These are phyloP conservation scores for Halenospora varia DNA, from an alignment of 495 filamentous ascomycete genomes.

Conservation along the genomic window DNA sequence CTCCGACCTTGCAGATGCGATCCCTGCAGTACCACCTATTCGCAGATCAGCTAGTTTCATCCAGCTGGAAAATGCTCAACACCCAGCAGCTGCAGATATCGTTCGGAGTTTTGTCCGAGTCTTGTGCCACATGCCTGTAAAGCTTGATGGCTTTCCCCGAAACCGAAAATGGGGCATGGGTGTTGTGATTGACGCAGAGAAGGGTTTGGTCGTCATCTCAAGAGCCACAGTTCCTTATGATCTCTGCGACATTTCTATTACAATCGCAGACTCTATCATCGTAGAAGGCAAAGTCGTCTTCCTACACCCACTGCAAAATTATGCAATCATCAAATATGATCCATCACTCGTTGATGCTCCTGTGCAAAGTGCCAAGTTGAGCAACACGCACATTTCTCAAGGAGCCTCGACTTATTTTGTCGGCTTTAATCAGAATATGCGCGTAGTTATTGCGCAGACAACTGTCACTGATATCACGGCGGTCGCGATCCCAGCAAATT, in stretches of 20 bases:
- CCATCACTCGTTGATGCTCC: conserved; percentile 88
- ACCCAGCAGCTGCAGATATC: conserved; percentile 85
- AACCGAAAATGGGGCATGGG: conserved; percentile 92
- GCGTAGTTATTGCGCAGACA: conserved; percentile 90
- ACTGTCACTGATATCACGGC: conserved; percentile 96
- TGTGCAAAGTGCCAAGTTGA: conserved; percentile 81
- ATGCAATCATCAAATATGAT: conserved; percentile 93
- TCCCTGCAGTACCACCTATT: conserved; percentile 67
- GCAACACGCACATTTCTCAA: conserved; percentile 79
- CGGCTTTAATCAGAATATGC: conserved; percentile 92
- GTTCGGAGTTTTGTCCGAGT: conserved; percentile 94
- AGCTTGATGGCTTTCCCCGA: conserved; percentile 93
- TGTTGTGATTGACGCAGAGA: conserved; percentile 90
- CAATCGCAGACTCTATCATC: conserved; percentile 92
- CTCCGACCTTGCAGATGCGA: conserved; percentile 70
- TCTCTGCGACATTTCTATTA: conserved; percentile 91
- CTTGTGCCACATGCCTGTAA: conserved; percentile 85
- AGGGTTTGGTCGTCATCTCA: conserved; percentile 90
- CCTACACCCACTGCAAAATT: conserved; percentile 98
- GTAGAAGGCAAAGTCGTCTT: conserved; percentile 93
- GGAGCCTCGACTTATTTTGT: conserved; percentile 89
- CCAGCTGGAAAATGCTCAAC: conserved; percentile 79
- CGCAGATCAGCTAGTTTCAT: conserved; percentile 84
- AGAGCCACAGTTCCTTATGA: conserved; percentile 93
- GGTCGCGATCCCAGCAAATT: conserved; percentile 91